Evolutionary conservation across 306 rosid species (phyloP), one percentile per base, ranked within the genome.

Genomic region (Malus sieversii): DNA sequence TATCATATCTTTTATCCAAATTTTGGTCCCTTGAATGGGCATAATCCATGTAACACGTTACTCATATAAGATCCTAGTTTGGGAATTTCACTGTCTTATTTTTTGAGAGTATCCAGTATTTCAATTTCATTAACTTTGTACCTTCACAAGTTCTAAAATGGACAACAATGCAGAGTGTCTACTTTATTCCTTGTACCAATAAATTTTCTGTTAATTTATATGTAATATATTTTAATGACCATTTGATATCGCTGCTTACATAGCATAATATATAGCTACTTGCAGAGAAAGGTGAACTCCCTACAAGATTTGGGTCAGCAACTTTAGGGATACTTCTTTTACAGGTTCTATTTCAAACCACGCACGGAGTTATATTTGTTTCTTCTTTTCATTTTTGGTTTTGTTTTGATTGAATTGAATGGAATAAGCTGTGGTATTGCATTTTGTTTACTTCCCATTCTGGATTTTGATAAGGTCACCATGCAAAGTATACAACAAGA

Each of bases 241-340:
- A 70, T 82, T 86, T 74, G 82, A 73, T 42, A 68, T 76, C 30
- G 68, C 76, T 75, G 75, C 81, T 72, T 80, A 80, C 84, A 62
- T 78, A 64, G 78, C 59, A 77, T 69, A 80, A 72, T 85, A 62
- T 83, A 76, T 89, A 96, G 99, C 90, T 96, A 81, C 98, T 96
- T 89, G 98, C 98, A 86, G 99, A 96, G 85, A 96, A 81, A 90
- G 99, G 99, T 13, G 99, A 96, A 83, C 99, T 96, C 65, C 96
- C 99, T 52, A 96, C 99, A 76, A 90, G 96, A 85, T 88, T 92
- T 78, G 99, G 99, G 68, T 92, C 99, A 5, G 99, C 99, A 83
- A 96, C 99, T 67, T 80, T 96, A 78, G 99, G 99, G 78, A 88
- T 96, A 83, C 97, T 96, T 83, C 97, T 92, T 66, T 79, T 96